phyloP scores from a whole-genome alignment of 2,329 filamentous ascomycete genomes.

The Sclerotinia nivalis region DNA sequence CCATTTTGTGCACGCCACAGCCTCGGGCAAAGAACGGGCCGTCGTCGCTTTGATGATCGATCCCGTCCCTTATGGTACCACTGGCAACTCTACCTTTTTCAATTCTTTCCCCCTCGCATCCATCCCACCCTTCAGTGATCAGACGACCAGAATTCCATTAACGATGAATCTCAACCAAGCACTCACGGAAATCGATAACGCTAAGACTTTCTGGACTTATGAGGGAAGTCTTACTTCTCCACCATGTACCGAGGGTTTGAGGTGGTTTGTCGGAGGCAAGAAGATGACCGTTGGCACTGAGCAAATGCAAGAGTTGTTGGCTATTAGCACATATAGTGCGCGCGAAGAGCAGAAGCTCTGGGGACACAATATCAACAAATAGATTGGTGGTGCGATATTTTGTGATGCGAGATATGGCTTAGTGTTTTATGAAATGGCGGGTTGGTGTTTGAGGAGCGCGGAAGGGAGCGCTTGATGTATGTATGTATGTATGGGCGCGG shows the following conservation, averaged over 20 bases:
- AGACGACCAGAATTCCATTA: not conserved
- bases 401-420: not conserved
- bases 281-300: conserved; percentile 47
- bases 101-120: not conserved
- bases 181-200: conserved; percentile 43
- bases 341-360: conserved; percentile 11
- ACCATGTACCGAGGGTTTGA: conserved; percentile 49
- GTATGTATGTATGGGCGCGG: too few species aligned
- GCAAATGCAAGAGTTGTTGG: conserved; percentile 38
- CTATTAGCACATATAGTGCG: not conserved
- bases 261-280: conserved; percentile 48
- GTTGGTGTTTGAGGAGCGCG: not conserved
- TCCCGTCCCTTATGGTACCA: conserved; percentile 34
- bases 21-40: conserved; percentile 45
- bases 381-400: not conserved
- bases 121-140: not conserved
- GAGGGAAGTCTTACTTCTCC: conserved; percentile 50
- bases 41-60: conserved; percentile 52
- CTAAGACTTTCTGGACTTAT: conserved; percentile 52
- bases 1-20: conserved; percentile 51
- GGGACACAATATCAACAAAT: conserved; percentile 13
- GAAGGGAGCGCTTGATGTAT: not conserved
- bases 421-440: not conserved
- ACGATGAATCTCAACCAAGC: conserved; percentile 30
- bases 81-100: conserved; percentile 11